These are phyloP conservation scores for Albugo candida DNA, from an alignment of 352 stramenopile genomes.

Conservation along the genomic window DNA sequence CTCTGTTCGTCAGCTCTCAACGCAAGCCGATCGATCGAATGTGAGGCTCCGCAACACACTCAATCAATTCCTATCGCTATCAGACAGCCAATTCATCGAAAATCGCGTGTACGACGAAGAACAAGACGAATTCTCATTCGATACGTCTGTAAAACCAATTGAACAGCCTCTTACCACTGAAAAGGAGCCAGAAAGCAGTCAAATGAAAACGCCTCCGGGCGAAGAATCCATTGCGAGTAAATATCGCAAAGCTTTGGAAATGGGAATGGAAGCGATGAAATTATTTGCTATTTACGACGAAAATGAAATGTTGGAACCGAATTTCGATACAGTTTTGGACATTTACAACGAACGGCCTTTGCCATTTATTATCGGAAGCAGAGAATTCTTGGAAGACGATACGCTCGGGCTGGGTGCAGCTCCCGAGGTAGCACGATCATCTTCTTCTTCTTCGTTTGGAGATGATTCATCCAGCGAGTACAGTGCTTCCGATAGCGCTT, in stretches of 20 bases:
- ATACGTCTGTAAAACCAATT: constrained; percentile 1
- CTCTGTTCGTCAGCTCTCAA: constrained; percentile 40
- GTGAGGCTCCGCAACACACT: constrained; percentile 70
- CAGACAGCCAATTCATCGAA: constrained; percentile 79
- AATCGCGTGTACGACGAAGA: constrained; percentile 80
- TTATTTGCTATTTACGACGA: constrained; percentile 69
- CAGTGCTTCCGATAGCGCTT: constrained; percentile 1
- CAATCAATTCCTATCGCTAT: constrained; percentile 76
- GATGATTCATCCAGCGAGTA: neutral
- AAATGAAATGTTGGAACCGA: constrained; percentile 23
- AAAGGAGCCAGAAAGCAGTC: neutral
- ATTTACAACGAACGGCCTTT: constrained; percentile 79
- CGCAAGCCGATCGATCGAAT: constrained; percentile 39
- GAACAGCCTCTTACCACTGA: neutral
- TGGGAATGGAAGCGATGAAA: constrained; percentile 69
- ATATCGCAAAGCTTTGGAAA: constrained; percentile 52
- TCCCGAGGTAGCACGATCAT: constrained; percentile 23
- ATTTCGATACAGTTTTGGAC: constrained; percentile 61
- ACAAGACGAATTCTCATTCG: constrained; percentile 43
- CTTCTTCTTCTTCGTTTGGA: constrained; percentile 7
- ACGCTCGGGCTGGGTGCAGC: constrained; percentile 56
- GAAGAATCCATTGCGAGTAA: constrained; percentile 43
- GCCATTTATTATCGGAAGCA: constrained; percentile 75
- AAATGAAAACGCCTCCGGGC: neutral
- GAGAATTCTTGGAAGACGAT: constrained; percentile 71